These are phyloP conservation scores for Aspergillus coremiiformis DNA, from an alignment of 495 filamentous ascomycete genomes.

Conservation along the genomic window DNA sequence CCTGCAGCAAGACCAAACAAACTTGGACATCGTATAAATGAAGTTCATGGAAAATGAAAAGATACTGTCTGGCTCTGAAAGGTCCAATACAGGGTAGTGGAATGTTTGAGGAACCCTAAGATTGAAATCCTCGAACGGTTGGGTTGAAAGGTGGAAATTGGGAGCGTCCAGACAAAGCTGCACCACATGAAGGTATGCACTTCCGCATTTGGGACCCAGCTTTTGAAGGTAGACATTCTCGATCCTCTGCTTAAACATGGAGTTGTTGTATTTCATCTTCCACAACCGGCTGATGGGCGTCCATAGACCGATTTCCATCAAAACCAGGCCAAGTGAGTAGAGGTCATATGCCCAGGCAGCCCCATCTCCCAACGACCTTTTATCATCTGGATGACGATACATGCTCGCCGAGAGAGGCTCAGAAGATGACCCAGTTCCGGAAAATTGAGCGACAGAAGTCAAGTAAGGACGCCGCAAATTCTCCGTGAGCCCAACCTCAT, in stretches of 20 bases:
- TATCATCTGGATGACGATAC: constrained; percentile 74
- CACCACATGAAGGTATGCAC: constrained; percentile 71
- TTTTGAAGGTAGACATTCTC: constrained; percentile 58
- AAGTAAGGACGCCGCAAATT: constrained; percentile 70
- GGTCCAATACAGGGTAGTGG: constrained; percentile 41
- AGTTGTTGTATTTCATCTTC: constrained; percentile 58
- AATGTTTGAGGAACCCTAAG: constrained; percentile 40
- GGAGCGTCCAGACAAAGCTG: constrained; percentile 72
- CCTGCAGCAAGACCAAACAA: constrained; percentile 36
- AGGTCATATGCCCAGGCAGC: constrained; percentile 62
- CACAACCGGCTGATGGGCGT: constrained; percentile 61
- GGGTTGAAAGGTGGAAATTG: constrained; percentile 52
- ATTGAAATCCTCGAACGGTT: constrained; percentile 44
- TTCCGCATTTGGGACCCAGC: constrained; percentile 65
- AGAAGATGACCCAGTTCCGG: constrained; percentile 50
- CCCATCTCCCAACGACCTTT: constrained; percentile 48
- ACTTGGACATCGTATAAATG: constrained; percentile 40
- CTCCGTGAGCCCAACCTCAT: constrained; percentile 34
- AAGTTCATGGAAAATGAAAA: constrained; percentile 46
- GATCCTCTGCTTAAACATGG: constrained; percentile 56
- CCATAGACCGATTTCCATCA: constrained; percentile 87
- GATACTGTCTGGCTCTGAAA: constrained; percentile 39
- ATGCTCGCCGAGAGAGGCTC: constrained; percentile 51
- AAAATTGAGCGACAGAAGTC: constrained; percentile 75
- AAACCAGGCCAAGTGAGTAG: constrained; percentile 74